phyloP scores from a whole-genome alignment of 495 filamentous ascomycete species.

The Xylaria grammica region DNA sequence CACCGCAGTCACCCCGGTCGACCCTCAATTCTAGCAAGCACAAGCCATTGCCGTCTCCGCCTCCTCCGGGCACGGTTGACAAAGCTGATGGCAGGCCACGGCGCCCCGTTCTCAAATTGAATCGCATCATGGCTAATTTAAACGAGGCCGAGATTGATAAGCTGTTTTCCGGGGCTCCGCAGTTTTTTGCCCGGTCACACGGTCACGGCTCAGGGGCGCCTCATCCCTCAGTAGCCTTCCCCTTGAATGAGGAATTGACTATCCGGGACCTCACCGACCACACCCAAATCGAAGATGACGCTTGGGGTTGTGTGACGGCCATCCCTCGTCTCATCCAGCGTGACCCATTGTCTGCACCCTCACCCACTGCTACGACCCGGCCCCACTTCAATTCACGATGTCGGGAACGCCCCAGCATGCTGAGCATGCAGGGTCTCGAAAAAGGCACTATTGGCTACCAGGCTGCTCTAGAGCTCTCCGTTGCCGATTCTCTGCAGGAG shows the following conservation, averaged over 20 bases:
- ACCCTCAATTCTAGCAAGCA: constrained; percentile 47
- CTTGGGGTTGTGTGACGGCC: constrained; percentile 58
- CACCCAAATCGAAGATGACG: constrained; percentile 58
- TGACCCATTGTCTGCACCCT: constrained; percentile 45
- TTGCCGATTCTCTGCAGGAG: constrained; percentile 65
- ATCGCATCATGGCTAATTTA: constrained; percentile 62
- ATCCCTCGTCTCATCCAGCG: constrained; percentile 55
- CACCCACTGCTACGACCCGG: constrained; percentile 45
- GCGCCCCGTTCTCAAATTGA: constrained; percentile 51
- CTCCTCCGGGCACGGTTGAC: constrained; percentile 51
- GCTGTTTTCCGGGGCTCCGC: constrained; percentile 78
- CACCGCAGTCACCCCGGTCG: constrained; percentile 44
- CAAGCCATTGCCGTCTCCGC: constrained; percentile 59
- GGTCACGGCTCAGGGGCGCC: constrained; percentile 58
- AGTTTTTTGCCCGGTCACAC: constrained; percentile 67
- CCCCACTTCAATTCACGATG: constrained; percentile 63
- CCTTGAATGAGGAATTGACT: constrained; percentile 67
- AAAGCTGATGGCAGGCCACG: constrained; percentile 42
- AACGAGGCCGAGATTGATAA: constrained; percentile 67
- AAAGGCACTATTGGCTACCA: constrained; percentile 77
- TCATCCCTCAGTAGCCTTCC: constrained; percentile 70
- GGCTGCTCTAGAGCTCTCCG: constrained; percentile 70
- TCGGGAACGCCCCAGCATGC: constrained; percentile 73
- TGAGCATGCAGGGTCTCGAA: constrained; percentile 73
- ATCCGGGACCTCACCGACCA: constrained; percentile 70